Evolutionary conservation across 306 rosid species (phyloP).

Genomic region (Ormosia emarginata): DNA sequence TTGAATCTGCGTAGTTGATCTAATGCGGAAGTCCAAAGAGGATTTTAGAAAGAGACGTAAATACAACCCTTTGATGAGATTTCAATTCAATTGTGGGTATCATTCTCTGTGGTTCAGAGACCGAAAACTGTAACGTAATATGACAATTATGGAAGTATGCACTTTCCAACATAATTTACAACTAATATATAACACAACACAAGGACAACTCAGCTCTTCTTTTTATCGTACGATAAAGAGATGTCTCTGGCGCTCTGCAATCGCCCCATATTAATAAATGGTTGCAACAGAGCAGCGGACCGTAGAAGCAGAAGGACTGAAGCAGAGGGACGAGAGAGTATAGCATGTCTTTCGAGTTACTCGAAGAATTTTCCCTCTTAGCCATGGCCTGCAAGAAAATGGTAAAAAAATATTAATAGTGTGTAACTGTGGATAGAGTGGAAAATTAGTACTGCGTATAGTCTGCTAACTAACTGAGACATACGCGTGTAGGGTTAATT

Average conservation of each 20-base stretch:
- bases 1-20: not conserved
- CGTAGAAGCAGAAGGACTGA: conserved; percentile 6
- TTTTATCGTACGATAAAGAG: conserved; percentile 51
- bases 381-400: not conserved
- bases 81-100: not conserved
- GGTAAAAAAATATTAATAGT: not conserved
- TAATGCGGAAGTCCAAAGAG: conserved; percentile 22
- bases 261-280: conserved; percentile 28
- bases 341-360: not conserved
- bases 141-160: conserved; percentile 29
- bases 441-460: conserved; percentile 13
- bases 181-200: conserved; percentile 16
- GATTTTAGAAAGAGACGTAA: conserved; percentile 23
- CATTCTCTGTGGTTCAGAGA: conserved; percentile 4
- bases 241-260: conserved; percentile 33
- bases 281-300: conserved; percentile 7
- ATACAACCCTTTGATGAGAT: not conserved
- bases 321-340: not conserved
- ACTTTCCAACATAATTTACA: conserved; percentile 34
- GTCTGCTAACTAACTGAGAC: not conserved
- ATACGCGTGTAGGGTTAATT: conserved; percentile 3
- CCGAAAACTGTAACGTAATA: not conserved
- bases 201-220: conserved; percentile 37
- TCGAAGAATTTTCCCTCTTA: not conserved
- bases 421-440: not conserved